A percentile compares a stretch with the other conserved stretches of the same genome.
phyloP scores from a whole-genome alignment of 2,329 filamentous ascomycete species.

The Botrytis cinerea region DNA sequence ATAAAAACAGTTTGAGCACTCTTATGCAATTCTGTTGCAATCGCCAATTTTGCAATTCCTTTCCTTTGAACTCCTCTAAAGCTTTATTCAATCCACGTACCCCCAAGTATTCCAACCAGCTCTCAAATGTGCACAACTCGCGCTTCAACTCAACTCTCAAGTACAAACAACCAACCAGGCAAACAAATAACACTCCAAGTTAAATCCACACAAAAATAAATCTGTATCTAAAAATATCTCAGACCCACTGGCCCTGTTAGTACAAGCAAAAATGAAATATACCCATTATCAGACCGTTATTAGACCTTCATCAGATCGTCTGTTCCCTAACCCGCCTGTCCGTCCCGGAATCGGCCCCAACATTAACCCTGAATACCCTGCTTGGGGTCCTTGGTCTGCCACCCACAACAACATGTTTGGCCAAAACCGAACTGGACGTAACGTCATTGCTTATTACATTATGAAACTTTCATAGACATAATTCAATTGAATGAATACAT shows the following conservation, averaged over 20 bases:
- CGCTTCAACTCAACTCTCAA: neutral
- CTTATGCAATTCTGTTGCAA: neutral
- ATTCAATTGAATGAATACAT: neutral
- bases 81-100: neutral
- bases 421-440: neutral
- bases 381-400: neutral
- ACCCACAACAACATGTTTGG: neutral
- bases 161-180: neutral
- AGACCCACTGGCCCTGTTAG: neutral
- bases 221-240: neutral
- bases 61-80: neutral
- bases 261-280: neutral
- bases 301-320: neutral
- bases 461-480: neutral
- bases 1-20: neutral
- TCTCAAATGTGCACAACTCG: neutral
- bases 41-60: neutral
- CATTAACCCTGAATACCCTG: neutral
- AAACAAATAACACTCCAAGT: neutral
- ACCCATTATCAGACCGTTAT: neutral
- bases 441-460: neutral
- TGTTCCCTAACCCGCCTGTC: neutral
- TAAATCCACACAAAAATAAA: neutral
- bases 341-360: neutral
- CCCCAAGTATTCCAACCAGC: neutral